These are phyloP conservation scores for Boechera divaricarpa DNA, from an alignment of 345 rosid species.

Conservation along the genomic window DNA sequence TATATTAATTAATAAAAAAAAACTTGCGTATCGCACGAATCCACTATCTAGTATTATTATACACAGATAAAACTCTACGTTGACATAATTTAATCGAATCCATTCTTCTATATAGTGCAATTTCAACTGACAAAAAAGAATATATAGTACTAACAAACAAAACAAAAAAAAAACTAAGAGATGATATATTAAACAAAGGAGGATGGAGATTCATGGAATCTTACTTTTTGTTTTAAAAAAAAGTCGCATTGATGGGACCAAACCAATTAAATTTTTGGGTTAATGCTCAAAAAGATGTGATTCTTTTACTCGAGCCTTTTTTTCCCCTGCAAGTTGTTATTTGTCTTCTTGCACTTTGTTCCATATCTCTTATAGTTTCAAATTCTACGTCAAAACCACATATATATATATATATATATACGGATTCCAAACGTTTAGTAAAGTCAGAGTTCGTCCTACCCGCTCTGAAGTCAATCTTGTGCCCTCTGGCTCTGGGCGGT, in stretches of 20 bases:
- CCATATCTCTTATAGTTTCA: constrained; percentile 20
- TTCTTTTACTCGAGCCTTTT: constrained; percentile 24
- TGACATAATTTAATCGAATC: constrained; percentile 15
- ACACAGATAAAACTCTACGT: neutral
- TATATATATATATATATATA: too few species aligned
- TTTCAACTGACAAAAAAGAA: neutral
- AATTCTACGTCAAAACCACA: neutral
- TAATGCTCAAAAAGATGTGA: constrained; percentile 37
- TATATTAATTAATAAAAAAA: too few species aligned
- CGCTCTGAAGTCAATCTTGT: too few species aligned
- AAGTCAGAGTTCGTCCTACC: too few species aligned
- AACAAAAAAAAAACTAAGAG: neutral
- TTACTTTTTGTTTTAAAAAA: neutral
- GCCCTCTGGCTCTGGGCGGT: too few species aligned
- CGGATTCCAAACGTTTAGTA: too few species aligned
- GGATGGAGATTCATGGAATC: constrained; percentile 43
- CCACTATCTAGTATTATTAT: too few species aligned
- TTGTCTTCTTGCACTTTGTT: constrained; percentile 38
- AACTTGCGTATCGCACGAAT: too few species aligned
- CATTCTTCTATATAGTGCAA: constrained; percentile 4
- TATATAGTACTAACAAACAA: constrained; percentile 16
- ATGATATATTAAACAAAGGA: constrained; percentile 34
- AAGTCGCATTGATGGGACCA: constrained; percentile 39
- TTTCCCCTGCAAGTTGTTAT: constrained; percentile 15
- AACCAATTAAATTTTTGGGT: neutral